Percentiles rank a stretch among this genome's conserved stretches.
These are phyloP conservation scores for Sarocladium kiliense DNA, from an alignment of 2,329 filamentous ascomycete species.

Conservation along the genomic window DNA sequence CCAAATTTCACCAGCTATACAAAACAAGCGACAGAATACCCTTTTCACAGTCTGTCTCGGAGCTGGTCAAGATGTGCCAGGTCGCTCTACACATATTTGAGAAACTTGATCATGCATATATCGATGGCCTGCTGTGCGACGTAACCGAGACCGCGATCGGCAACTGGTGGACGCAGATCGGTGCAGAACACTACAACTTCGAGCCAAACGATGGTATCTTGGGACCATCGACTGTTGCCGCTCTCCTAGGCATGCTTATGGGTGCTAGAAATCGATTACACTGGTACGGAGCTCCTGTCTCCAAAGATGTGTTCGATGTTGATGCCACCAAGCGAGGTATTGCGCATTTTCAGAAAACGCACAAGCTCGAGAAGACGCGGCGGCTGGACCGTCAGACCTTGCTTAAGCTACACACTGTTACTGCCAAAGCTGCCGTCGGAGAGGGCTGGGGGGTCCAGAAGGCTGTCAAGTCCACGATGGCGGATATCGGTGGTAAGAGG, in stretches of 20 bases:
- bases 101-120: slow-evolving; percentile 80
- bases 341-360: slow-evolving; percentile 81
- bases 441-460: slow-evolving; percentile 91
- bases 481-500: slow-evolving; percentile 87
- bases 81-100: slow-evolving; percentile 83
- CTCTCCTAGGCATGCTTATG: slow-evolving; percentile 79
- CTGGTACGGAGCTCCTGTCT: slow-evolving; percentile 75
- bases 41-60: slow-evolving; percentile 72
- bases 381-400: slow-evolving; percentile 80
- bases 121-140: slow-evolving; percentile 89
- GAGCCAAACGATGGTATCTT: slow-evolving; percentile 91
- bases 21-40: slow-evolving; percentile 78
- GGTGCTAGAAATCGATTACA: slow-evolving; percentile 86
- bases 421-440: slow-evolving; percentile 81
- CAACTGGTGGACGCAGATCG: slow-evolving; percentile 96
- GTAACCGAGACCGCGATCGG: slow-evolving; percentile 83
- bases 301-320: slow-evolving; percentile 89
- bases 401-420: slow-evolving; percentile 73
- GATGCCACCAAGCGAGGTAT: slow-evolving; percentile 78
- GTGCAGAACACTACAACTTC: slow-evolving; percentile 84
- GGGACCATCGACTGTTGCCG: slow-evolving; percentile 86
- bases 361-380: slow-evolving; percentile 73
- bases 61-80: slow-evolving; percentile 89
- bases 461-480: slow-evolving; percentile 91
- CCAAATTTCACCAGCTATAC: slow-evolving; percentile 90